phyloP scores from a whole-genome alignment of 2,329 filamentous ascomycete species.

The Diaporthe capsici region DNA sequence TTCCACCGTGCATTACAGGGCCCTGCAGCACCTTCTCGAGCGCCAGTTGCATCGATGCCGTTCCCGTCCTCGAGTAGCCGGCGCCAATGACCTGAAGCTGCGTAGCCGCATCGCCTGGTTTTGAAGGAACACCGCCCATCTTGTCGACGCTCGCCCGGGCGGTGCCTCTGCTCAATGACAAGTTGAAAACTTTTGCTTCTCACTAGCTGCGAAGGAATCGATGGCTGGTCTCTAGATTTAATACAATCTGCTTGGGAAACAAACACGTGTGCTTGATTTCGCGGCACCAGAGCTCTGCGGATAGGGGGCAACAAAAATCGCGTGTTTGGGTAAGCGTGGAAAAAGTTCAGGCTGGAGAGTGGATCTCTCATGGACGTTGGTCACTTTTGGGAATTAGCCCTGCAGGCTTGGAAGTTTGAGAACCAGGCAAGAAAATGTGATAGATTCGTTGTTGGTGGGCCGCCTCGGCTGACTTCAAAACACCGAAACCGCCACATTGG shows the following conservation, averaged over 20 bases:
- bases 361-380: background rate
- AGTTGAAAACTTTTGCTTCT: too few species aligned
- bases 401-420: constrained; percentile 13
- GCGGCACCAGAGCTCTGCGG: background rate
- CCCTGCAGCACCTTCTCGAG: background rate
- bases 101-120: background rate
- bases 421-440: constrained; percentile 12
- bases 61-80: constrained; percentile 29
- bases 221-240: background rate
- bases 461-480: background rate
- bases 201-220: background rate
- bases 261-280: background rate
- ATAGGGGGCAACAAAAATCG: background rate
- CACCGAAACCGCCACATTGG: background rate
- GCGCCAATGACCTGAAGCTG: constrained; percentile 31
- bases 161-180: background rate
- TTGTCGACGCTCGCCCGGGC: background rate
- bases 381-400: background rate
- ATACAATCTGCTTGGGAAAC: background rate
- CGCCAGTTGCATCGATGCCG: constrained; percentile 24
- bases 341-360: background rate
- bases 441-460: constrained; percentile 22
- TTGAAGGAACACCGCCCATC: constrained; percentile 30
- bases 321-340: background rate
- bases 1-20: constrained; percentile 22